Evolutionary conservation across 2,329 filamentous ascomycete species (phyloP).

Genomic region (Trichoderma gracile): DNA sequence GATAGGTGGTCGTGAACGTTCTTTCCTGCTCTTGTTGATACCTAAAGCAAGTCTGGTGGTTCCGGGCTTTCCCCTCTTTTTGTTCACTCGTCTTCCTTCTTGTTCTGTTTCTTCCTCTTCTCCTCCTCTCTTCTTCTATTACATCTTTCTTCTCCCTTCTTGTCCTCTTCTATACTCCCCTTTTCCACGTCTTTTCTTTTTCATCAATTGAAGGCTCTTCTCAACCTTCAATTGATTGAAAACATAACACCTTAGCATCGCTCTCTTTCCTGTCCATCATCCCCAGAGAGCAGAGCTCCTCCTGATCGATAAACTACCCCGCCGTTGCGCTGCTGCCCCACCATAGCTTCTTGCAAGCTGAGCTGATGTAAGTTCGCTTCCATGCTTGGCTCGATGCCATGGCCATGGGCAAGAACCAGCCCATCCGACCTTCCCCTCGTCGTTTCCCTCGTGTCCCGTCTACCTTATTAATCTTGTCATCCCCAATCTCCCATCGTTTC

Average conservation of each 20-base stretch:
- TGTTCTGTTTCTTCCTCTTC: conserved; percentile 12
- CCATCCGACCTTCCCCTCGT: background rate
- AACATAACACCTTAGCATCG: too few species aligned
- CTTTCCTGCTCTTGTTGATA: too few species aligned
- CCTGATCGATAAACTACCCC: conserved; percentile 11
- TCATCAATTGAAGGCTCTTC: conserved; percentile 11
- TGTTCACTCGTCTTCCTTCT: conserved; percentile 20
- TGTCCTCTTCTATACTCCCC: too few species aligned
- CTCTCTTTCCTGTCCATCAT: too few species aligned
- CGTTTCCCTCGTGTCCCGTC: background rate
- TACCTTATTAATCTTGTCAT: background rate
- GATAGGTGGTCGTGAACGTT: too few species aligned
- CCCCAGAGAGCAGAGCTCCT: conserved; percentile 18
- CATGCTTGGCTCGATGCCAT: background rate
- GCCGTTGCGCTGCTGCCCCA: conserved; percentile 22
- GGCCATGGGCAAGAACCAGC: background rate
- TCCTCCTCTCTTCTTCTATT: background rate
- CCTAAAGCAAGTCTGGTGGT: background rate
- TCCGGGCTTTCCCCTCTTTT: background rate
- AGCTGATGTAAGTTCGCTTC: conserved; percentile 21
- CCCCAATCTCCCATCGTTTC: background rate
- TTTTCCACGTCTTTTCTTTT: background rate
- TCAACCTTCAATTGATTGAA: too few species aligned
- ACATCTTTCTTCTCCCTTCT: background rate
- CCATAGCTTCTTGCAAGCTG: conserved; percentile 26